These are phyloP conservation scores for Amniculicola lignicola DNA, from an alignment of 495 filamentous ascomycete genomes.

Conservation along the genomic window DNA sequence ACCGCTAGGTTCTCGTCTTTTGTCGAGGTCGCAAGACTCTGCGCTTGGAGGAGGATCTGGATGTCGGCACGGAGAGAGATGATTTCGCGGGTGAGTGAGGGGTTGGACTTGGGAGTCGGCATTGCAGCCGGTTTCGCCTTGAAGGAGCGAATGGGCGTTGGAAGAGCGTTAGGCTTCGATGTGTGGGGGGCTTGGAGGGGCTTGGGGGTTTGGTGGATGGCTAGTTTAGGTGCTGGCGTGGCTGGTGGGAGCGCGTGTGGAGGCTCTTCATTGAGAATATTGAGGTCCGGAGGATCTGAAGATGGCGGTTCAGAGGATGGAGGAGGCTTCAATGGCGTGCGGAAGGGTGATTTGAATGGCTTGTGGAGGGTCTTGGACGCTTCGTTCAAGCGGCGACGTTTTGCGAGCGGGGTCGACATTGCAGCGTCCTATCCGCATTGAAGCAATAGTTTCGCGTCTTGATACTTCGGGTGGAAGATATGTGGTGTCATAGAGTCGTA, in stretches of 20 bases:
- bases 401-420: conserved; percentile 42
- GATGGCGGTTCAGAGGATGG: conserved; percentile 11
- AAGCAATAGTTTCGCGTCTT: not conserved
- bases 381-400: conserved; percentile 57
- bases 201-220: not conserved
- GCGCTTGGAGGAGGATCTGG: conserved; percentile 48
- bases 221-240: not conserved
- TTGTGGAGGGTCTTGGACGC: conserved; percentile 54
- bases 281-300: conserved; percentile 3
- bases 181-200: not conserved
- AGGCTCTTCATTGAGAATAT: not conserved
- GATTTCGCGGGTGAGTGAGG: conserved; percentile 17
- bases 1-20: conserved; percentile 50
- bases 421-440: not conserved
- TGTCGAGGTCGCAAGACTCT: conserved; percentile 46
- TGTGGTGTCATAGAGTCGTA: no score
- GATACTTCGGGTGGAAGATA: no score
- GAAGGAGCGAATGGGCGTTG: not conserved
- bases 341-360: conserved; percentile 72
- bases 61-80: conserved; percentile 26
- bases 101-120: no score
- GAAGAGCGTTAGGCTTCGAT: not conserved
- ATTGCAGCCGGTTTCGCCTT: not conserved
- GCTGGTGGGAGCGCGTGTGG: not conserved
- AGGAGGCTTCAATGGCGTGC: conserved; percentile 52